phyloP scores from a whole-genome alignment of 306 rosid genomes.

The Casuarina equisetifolia region DNA sequence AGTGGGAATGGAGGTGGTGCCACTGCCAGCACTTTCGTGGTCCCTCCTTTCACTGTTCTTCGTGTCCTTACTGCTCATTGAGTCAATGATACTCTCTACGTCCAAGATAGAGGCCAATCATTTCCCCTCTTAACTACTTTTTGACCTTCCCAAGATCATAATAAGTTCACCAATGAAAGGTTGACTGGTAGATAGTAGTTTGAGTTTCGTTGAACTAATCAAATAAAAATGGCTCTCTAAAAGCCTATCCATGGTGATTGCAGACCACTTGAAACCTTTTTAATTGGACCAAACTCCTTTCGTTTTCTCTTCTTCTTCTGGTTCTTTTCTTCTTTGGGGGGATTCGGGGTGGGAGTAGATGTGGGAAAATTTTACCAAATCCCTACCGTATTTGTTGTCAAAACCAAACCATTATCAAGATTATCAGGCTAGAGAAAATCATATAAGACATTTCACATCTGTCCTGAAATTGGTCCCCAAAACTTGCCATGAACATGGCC shows the following conservation, averaged over 20 bases:
- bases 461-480: not conserved
- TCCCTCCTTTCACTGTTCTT: constrained; percentile 14
- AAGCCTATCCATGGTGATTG: not conserved
- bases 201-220: constrained; percentile 16
- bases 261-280: not conserved
- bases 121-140: constrained; percentile 29
- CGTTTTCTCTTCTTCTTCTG: not conserved
- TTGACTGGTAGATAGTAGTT: not conserved
- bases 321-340: not conserved
- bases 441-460: not conserved
- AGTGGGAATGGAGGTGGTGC: constrained; percentile 18
- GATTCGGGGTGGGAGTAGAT: not conserved
- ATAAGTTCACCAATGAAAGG: not conserved
- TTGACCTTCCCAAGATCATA: constrained; percentile 4
- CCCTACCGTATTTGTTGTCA: no score
- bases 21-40: constrained; percentile 30
- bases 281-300: not conserved
- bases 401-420: no score
- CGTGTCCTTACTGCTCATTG: constrained; percentile 30
- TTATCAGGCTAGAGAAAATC: no score
- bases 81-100: constrained; percentile 26
- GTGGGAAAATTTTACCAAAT: not conserved
- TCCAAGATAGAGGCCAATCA: constrained; percentile 50
- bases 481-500: not conserved
- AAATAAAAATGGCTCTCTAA: constrained; percentile 5